Conservation (phyloP, 78 protist species). For the slime mould (Dictyostelium discoideum) region dicty_2.7 NC_007088.5:2560001-2560500, state of each 20-base stretch:
- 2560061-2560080: neutral
- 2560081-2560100: constrained; percentile 11
- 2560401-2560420: neutral
- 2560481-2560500: constrained; percentile 27
- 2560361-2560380: constrained; percentile 43
- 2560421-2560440: constrained; percentile 32
- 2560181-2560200: neutral
- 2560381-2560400: neutral
- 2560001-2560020: constrained; percentile 38
- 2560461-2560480: constrained; percentile 32
- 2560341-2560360: neutral
- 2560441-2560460: constrained; percentile 6
- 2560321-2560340: neutral
- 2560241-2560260: neutral
- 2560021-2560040: constrained; percentile 12
- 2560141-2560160: neutral
- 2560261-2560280: neutral
- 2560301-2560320: neutral
- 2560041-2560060: neutral
- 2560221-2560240: neutral
- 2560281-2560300: neutral
- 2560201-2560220: neutral
- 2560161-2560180: neutral
- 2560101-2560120: constrained; percentile 1
- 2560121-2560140: neutral